Percentiles rank a stretch among this genome's conserved stretches.
Evolutionary conservation across 176 grass and related monocot species (phyloP).

Genomic region (Paspalum vaginatum): DNA sequence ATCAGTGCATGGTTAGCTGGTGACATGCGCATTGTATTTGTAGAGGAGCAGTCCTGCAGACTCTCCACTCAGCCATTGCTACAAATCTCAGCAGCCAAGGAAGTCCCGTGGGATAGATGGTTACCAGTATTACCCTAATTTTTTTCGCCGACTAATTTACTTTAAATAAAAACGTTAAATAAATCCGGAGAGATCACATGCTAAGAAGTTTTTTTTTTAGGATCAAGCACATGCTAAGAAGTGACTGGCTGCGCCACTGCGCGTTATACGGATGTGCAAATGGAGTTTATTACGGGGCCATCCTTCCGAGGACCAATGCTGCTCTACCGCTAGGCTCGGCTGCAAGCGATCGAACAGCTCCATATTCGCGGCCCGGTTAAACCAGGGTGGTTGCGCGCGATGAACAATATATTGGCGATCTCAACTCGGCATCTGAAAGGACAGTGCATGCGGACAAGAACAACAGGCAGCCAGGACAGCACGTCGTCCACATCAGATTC

Average conservation of each 20-base stretch:
- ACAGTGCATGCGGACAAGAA: constrained; percentile 13
- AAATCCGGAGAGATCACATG: no score
- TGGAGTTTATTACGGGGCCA: background rate
- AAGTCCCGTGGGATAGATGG: background rate
- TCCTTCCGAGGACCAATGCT: background rate
- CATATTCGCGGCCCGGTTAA: background rate
- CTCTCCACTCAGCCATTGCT: background rate
- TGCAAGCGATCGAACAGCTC: constrained; percentile 1
- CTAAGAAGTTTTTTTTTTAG: no score
- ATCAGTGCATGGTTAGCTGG: background rate
- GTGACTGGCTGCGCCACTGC: background rate
- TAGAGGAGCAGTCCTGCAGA: no score
- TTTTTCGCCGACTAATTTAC: no score
- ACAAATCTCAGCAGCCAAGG: background rate
- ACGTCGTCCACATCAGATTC: constrained; percentile 4
- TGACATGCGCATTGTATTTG: background rate
- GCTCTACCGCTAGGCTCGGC: background rate
- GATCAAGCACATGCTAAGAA: background rate
- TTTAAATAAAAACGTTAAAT: no score
- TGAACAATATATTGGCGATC: background rate
- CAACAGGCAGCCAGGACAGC: background rate
- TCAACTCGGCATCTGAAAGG: background rate
- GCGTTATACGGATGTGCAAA: background rate
- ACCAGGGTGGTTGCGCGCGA: background rate
- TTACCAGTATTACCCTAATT: no score